Conservation (phyloP, 2,329 filamentous ascomycete genomes). For the Scytalidium sp. region DNA sequence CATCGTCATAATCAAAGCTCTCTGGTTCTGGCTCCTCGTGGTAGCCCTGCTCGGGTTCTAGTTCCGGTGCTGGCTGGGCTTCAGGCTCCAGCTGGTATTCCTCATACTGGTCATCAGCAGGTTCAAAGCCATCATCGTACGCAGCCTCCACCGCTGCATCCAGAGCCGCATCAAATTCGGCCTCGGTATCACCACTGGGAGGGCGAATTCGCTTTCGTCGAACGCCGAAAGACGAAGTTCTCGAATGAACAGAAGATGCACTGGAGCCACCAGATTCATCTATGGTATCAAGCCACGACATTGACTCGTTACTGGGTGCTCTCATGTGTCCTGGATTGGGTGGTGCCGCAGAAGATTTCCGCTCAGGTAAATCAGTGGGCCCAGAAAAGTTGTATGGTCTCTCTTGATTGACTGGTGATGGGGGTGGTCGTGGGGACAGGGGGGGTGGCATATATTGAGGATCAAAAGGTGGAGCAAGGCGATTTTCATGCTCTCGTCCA, state of each 20-base stretch:
- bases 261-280: slow-evolving; percentile 84
- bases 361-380: slow-evolving; percentile 23
- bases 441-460: slow-evolving; percentile 66
- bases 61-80: too few relatives aligned
- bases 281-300: slow-evolving; percentile 92
- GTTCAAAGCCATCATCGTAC: slow-evolving; percentile 88
- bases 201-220: slow-evolving; percentile 68
- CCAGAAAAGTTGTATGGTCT: slow-evolving; percentile 30
- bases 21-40: slow-evolving; percentile 5
- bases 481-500: slow-evolving; percentile 31
- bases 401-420: slow-evolving; percentile 39
- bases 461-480: slow-evolving; percentile 50
- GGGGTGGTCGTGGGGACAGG: slow-evolving; percentile 61
- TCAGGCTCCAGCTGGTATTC: too few relatives aligned
- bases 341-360: slow-evolving; percentile 33
- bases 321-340: slow-evolving; percentile 41
- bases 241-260: slow-evolving; percentile 75
- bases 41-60: too few relatives aligned
- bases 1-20: slow-evolving; percentile 33
- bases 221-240: slow-evolving; percentile 67
- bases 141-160: slow-evolving; percentile 95
- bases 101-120: slow-evolving; percentile 50
- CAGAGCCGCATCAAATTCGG: slow-evolving; percentile 89
- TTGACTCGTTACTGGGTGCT: slow-evolving; percentile 73
- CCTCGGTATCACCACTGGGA: slow-evolving; percentile 71